A percentile compares a stretch with the other conserved stretches of the same genome.
phyloP scores from a whole-genome alignment of 2,329 filamentous ascomycete genomes.

The Arthroderma sp. region DNA sequence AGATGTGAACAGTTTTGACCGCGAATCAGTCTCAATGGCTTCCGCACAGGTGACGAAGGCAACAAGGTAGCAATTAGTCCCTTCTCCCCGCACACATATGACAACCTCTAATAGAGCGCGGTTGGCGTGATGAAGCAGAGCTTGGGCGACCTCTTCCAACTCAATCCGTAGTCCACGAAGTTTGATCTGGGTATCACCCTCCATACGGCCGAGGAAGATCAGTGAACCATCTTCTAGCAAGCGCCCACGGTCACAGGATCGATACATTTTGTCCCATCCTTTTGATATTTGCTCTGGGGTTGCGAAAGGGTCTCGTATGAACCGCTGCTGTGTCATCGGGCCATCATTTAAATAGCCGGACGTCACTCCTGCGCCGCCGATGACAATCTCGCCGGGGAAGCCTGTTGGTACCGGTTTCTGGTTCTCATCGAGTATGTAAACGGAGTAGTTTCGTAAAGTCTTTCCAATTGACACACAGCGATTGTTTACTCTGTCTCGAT shows the following conservation, averaged over 20 bases:
- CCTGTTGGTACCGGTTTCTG: slow-evolving; percentile 27
- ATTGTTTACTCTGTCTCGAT: not conserved
- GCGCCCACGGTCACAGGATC: slow-evolving; percentile 11
- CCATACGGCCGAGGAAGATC: slow-evolving; percentile 16
- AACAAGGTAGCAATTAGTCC: not conserved
- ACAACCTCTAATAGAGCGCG: not conserved
- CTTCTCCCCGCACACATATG: not conserved
- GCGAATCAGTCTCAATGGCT: not conserved
- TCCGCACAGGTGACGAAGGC: slow-evolving; percentile 5
- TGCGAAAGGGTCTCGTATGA: slow-evolving; percentile 11
- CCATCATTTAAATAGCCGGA: slow-evolving; percentile 12
- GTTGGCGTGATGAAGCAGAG: not conserved
- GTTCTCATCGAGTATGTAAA: slow-evolving; percentile 30
- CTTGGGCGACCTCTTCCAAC: slow-evolving; percentile 2
- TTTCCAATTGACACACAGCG: slow-evolving; percentile 11
- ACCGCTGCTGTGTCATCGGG: slow-evolving; percentile 11
- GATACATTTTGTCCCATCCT: slow-evolving; percentile 7
- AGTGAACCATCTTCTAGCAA: slow-evolving; percentile 17
- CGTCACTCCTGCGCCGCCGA: slow-evolving; percentile 22
- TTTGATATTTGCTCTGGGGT: not conserved
- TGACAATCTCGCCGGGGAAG: slow-evolving; percentile 30
- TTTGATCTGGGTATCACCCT: slow-evolving; percentile 19
- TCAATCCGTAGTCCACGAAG: slow-evolving; percentile 18
- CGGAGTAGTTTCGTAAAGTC: slow-evolving; percentile 23
- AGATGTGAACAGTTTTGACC: not conserved